Evolutionary conservation across 2,329 filamentous ascomycete genomes (phyloP).

Genomic region (Pseudogymnoascus sp.): DNA sequence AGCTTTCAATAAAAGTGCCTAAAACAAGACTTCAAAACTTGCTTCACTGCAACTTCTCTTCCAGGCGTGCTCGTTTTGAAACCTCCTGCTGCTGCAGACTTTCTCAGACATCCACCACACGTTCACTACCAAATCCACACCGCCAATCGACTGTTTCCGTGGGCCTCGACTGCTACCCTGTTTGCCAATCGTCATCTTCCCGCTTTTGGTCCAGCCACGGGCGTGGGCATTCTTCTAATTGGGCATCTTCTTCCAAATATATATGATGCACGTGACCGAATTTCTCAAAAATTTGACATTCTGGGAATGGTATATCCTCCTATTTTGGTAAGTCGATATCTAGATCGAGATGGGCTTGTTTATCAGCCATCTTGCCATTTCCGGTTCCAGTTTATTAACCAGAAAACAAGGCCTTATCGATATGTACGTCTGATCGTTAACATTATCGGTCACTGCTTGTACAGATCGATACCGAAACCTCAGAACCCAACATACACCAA

Average conservation of each 20-base stretch:
- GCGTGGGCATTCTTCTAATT: background rate
- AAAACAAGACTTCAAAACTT: background rate
- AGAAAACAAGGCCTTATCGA: slow-evolving; percentile 62
- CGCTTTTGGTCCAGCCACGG: background rate
- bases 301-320: slow-evolving; percentile 8
- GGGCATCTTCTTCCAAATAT: background rate
- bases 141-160: background rate
- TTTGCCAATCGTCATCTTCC: background rate
- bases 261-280: slow-evolving; percentile 3
- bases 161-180: background rate
- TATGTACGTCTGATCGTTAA: slow-evolving; percentile 83
- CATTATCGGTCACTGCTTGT: slow-evolving; percentile 75
- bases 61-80: background rate
- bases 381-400: slow-evolving; percentile 9
- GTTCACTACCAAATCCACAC: background rate
- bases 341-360: background rate
- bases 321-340: slow-evolving; percentile 5
- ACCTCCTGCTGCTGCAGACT: background rate
- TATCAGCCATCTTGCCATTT: background rate
- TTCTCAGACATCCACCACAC: background rate
- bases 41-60: background rate
- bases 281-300: slow-evolving; percentile 8
- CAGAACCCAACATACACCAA: slow-evolving; percentile 64
- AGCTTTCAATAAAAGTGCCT: background rate
- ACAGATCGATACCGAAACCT: slow-evolving; percentile 76